Percentiles rank a stretch among this genome's conserved stretches.
Conservation (phyloP, 2,329 filamentous ascomycete species). For the Xylariales sp. region DNA sequence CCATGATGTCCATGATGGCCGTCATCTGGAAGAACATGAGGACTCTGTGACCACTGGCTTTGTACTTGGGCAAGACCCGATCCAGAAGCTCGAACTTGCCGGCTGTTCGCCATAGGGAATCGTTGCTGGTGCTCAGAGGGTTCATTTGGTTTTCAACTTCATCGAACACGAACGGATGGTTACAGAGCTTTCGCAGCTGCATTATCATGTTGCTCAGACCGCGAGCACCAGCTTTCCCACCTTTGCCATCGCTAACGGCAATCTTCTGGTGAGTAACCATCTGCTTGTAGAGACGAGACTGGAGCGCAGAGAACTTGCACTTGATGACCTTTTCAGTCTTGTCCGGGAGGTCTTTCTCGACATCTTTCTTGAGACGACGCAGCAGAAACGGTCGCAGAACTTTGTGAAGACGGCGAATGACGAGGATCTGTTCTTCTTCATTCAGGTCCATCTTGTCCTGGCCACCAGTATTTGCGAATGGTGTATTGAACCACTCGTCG, state of each 20-base stretch:
- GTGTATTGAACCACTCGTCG: conserved; percentile 99
- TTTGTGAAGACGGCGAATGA: conserved; percentile 97
- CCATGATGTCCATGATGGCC: conserved; percentile 99
- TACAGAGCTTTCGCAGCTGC: conserved; percentile 97
- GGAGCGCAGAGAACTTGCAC: conserved; percentile 93
- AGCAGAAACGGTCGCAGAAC: conserved; percentile 95
- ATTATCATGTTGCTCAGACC: conserved; percentile 99
- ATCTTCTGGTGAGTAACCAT: conserved; percentile 95
- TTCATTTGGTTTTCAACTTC: conserved; percentile 99
- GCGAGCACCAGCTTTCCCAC: conserved; percentile 87
- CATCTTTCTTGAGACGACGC: conserved; percentile 97
- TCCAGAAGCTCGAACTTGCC: conserved; percentile 98
- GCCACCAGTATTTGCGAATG: conserved; percentile 94
- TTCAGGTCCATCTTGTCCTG: conserved; percentile 99
- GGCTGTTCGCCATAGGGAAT: conserved; percentile 88
- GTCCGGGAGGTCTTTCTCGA: conserved; percentile 97
- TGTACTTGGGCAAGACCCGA: conserved; percentile 88
- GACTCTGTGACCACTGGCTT: conserved; percentile 84
- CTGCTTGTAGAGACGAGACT: conserved; percentile 93
- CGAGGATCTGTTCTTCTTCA: conserved; percentile 98
- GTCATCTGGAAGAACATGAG: conserved; percentile 99
- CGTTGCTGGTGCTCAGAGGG: conserved; percentile 80
- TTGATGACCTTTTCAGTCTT: conserved; percentile 99
- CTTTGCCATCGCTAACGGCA: conserved; percentile 90
- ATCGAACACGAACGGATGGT: conserved; percentile 98